A percentile compares a stretch with the other conserved stretches of the same genome.
These are phyloP conservation scores for Boechera stricta DNA, from an alignment of 345 rosid species.

Conservation along the genomic window DNA sequence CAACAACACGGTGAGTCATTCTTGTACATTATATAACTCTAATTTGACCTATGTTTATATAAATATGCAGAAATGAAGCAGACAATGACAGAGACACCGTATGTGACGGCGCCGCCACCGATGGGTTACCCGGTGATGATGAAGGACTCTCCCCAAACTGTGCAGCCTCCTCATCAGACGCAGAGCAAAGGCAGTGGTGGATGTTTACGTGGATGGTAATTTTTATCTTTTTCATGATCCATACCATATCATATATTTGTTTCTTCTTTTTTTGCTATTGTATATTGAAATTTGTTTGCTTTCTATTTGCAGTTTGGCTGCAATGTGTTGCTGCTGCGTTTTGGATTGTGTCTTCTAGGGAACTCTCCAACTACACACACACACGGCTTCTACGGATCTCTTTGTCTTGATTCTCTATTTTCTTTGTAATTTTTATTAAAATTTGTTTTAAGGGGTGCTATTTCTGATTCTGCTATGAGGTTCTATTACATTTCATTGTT, in stretches of 20 bases:
- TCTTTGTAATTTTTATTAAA: not conserved
- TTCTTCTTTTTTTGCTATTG: not conserved
- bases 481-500: not conserved
- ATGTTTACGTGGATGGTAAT: slow-evolving; percentile 36
- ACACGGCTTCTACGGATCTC: not conserved
- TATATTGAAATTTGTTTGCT: not conserved
- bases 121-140: slow-evolving; percentile 32
- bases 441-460: not conserved
- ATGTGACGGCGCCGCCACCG: slow-evolving; percentile 26
- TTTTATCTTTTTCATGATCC: not conserved
- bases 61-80: slow-evolving; percentile 29
- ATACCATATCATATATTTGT: not conserved
- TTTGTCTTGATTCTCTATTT: not conserved
- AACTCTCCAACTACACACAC: not conserved
- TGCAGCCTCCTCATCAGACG: not conserved
- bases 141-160: slow-evolving; percentile 28
- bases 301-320: slow-evolving; percentile 30
- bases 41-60: not conserved
- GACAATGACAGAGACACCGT: slow-evolving; percentile 13
- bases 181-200: slow-evolving; percentile 40
- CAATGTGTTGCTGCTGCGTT: slow-evolving; percentile 39
- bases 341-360: slow-evolving; percentile 39
- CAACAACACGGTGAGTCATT: slow-evolving; percentile 16
- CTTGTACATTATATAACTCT: not conserved
- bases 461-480: not conserved